A percentile compares a stretch with the other conserved stretches of the same genome.
phyloP scores from a whole-genome alignment of 305 asterid species.

The Fraxinus angustifolia region DNA sequence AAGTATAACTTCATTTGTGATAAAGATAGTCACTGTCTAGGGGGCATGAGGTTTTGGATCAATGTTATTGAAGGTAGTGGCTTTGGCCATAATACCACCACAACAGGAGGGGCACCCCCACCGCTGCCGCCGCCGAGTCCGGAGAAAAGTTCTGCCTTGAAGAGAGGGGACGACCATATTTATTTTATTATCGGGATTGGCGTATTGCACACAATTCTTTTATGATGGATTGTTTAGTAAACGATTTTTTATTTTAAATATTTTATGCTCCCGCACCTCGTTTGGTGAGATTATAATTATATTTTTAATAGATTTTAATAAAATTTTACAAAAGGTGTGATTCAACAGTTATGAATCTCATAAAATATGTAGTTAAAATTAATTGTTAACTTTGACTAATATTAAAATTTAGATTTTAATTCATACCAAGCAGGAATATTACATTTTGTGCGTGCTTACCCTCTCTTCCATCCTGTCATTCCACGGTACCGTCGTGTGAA shows the following conservation, averaged over 20 bases:
- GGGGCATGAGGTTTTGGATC: conserved; percentile 19
- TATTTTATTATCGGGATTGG: not conserved
- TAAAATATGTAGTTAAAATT: too few species aligned
- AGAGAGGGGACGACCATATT: not conserved
- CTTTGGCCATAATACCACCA: not conserved
- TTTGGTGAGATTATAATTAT: too few species aligned
- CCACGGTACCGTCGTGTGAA: not conserved
- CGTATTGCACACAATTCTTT: not conserved
- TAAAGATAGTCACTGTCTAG: conserved; percentile 14
- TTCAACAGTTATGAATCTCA: too few species aligned
- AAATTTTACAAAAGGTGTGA: too few species aligned
- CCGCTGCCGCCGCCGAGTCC: not conserved
- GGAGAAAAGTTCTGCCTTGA: not conserved
- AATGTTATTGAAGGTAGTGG: conserved; percentile 4
- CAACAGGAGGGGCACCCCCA: not conserved
- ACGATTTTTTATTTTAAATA: not conserved
- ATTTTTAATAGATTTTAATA: too few species aligned
- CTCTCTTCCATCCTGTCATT: not conserved
- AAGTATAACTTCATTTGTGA: conserved; percentile 17
- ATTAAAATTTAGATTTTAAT: too few species aligned
- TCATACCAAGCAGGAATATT: too few species aligned
- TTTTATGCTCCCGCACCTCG: not conserved
- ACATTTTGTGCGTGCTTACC: too few species aligned
- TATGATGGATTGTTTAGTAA: not conserved
- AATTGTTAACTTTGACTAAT: too few species aligned